Percentiles rank a stretch among this genome's conserved stretches.
phyloP scores from a whole-genome alignment of 2,329 filamentous ascomycete genomes.

The Cladophialophora psammophila region DNA sequence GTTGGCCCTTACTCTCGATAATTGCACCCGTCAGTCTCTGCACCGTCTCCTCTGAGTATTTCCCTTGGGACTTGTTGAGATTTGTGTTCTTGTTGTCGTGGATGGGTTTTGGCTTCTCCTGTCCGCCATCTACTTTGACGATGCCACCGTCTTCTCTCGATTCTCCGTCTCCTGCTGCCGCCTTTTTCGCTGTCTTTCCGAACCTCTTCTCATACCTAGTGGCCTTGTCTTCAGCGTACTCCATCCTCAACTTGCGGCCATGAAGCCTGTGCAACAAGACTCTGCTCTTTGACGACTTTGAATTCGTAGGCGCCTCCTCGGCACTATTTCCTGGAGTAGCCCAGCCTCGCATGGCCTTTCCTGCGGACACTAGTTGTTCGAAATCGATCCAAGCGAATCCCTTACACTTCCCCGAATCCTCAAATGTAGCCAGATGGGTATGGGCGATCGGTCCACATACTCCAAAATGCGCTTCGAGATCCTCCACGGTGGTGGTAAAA shows the following conservation, averaged over 20 bases:
- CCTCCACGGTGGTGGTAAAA: slow-evolving; percentile 82
- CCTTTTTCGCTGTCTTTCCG: slow-evolving; percentile 70
- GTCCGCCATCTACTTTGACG: background rate
- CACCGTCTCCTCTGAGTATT: slow-evolving; percentile 60
- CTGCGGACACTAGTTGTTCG: slow-evolving; percentile 76
- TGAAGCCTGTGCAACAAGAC: slow-evolving; percentile 88
- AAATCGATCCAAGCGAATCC: slow-evolving; percentile 97
- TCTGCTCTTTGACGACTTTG: slow-evolving; percentile 65
- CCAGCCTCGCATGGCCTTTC: slow-evolving; percentile 81
- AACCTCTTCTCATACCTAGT: slow-evolving; percentile 93
- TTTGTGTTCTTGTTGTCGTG: slow-evolving; percentile 1
- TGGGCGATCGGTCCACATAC: slow-evolving; percentile 84
- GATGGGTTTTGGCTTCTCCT: background rate
- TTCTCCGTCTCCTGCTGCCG: slow-evolving; percentile 41
- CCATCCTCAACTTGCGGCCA: slow-evolving; percentile 82
- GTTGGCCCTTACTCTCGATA: slow-evolving; percentile 79
- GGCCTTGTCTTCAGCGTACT: slow-evolving; percentile 91
- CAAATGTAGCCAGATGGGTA: slow-evolving; percentile 90
- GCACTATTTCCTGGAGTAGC: slow-evolving; percentile 67
- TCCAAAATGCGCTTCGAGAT: slow-evolving; percentile 79
- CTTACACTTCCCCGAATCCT: slow-evolving; percentile 97
- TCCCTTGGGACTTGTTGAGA: slow-evolving; percentile 49
- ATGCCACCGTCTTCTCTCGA: slow-evolving; percentile 50
- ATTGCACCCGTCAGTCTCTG: slow-evolving; percentile 78
- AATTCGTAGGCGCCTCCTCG: slow-evolving; percentile 42